These are phyloP conservation scores for Ophiostoma fasciatum DNA, from an alignment of 2,329 filamentous ascomycete genomes.

Conservation along the genomic window DNA sequence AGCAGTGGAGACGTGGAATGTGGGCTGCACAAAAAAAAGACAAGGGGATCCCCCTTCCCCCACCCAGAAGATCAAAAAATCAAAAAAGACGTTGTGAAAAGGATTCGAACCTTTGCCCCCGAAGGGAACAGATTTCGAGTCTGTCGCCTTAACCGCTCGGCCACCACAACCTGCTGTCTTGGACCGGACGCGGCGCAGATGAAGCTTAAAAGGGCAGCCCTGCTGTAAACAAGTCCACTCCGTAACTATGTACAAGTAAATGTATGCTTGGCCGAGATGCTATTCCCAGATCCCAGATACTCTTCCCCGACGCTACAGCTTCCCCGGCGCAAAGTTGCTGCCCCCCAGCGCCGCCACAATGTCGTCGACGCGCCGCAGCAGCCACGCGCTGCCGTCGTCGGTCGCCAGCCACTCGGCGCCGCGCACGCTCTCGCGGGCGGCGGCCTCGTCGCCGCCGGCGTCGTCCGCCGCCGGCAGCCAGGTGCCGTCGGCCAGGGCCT, in stretches of 20 bases:
- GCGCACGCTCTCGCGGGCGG: constrained; percentile 29
- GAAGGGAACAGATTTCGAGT: constrained; percentile 4
- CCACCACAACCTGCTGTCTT: neutral
- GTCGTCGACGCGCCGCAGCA: constrained; percentile 44
- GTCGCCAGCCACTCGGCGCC: constrained; percentile 46
- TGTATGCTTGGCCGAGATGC: too few species aligned
- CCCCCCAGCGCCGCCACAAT: constrained; percentile 33
- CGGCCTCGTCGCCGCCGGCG: constrained; percentile 17
- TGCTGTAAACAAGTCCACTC: too few species aligned
- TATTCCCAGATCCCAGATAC: too few species aligned
- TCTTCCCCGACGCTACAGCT: too few species aligned
- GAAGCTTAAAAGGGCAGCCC: neutral
- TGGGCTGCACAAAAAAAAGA: neutral
- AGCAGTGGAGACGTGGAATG: too few species aligned
- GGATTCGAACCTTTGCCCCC: constrained; percentile 3
- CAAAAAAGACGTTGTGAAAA: neutral
- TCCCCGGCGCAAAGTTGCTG: constrained; percentile 9
- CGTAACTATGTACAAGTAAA: too few species aligned
- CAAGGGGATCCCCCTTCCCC: too few species aligned
- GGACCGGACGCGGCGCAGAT: neutral
- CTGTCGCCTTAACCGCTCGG: constrained; percentile 7
- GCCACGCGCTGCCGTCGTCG: constrained; percentile 51
- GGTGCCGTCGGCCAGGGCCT: constrained; percentile 55
- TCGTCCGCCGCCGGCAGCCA: constrained; percentile 25
- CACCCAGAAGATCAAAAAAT: neutral